Base-by-base conservation (phyloP, 768 basidiomycete species). In the Cubamyces lactineus region DNA sequence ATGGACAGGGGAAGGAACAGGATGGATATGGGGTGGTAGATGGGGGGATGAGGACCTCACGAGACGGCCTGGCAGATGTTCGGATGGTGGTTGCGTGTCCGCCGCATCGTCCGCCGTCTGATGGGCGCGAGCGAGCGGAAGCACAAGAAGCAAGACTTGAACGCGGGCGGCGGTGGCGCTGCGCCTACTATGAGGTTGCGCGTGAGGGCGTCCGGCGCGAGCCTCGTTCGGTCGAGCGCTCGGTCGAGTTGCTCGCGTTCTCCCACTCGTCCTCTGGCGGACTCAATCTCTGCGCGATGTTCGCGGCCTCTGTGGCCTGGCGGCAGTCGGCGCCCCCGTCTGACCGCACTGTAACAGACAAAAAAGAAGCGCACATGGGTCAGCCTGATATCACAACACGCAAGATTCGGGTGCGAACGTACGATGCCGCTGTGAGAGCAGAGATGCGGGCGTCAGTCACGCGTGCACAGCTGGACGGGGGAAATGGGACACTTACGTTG, bases 241-340 rank as follows among this genome's bases (percentile, higher is more conserved):
- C 65, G n/a, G 66, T 65, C 26, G 69, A 68, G 39, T 66, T 68
- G 59, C 69, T 69, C 54, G 46, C 60, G 54, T 59, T 65, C 34
- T 70, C 71, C 70, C 69, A 71, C 49, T 72, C 69, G 26, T 70
- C 67, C 26, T 70, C 68, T 24, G 68, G 67, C 6, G 71, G 69
- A 53, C 69, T 73, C n/a, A 61, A 45, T 34, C 70, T 67, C 46
- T 68, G 60, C 50, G 70, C 72, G 55, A 66, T 64, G 40, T 60
- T 64, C 7, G 69, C 70, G 4, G 70, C 69, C 51, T 72, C 70
- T 41, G 67, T 56, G 23, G 71, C 70, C 53, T 74, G 71, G 43
- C 88, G 80, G 73, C 91, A 93, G 39, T 92, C 89, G 61, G 88
- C 86, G 65, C 89, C 91, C 66, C 89, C 89, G 74, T 93, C 91